These are phyloP conservation scores for Forsythia viridissima DNA, from an alignment of 257 asterid species.

Conservation along the genomic window DNA sequence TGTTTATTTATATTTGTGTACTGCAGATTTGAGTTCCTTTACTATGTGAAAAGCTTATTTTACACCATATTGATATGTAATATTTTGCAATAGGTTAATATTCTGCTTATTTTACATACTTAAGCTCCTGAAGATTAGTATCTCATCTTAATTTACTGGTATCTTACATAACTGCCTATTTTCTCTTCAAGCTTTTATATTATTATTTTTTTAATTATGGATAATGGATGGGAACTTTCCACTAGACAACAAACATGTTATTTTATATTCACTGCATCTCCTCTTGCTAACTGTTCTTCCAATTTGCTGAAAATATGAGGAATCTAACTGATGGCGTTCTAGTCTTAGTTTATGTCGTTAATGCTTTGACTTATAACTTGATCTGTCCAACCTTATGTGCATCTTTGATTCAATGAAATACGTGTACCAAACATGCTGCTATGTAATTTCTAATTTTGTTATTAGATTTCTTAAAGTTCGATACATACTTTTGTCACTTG, in stretches of 20 bases:
- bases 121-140: not conserved
- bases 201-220: not conserved
- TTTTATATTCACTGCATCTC: not conserved
- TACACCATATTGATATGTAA: constrained; percentile 1
- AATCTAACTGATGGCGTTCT: not conserved
- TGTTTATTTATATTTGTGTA: not conserved
- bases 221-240: not conserved
- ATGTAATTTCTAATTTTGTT: no score
- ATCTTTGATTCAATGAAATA: not conserved
- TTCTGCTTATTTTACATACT: not conserved
- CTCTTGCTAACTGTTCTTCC: not conserved
- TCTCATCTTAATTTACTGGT: not conserved
- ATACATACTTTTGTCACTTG: not conserved
- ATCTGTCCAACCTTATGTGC: not conserved
- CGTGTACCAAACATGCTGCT: not conserved
- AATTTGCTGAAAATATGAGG: not conserved
- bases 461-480: no score
- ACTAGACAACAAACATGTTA: not conserved
- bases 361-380: not conserved
- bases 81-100: not conserved
- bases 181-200: not conserved
- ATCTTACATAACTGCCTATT: not conserved
- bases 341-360: not conserved
- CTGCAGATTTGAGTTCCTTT: not conserved
- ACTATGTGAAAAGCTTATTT: not conserved